Percentiles rank a stretch among this genome's conserved stretches.
These are phyloP conservation scores for Daldinia grandis DNA, from an alignment of 495 filamentous ascomycete species.

Conservation along the genomic window DNA sequence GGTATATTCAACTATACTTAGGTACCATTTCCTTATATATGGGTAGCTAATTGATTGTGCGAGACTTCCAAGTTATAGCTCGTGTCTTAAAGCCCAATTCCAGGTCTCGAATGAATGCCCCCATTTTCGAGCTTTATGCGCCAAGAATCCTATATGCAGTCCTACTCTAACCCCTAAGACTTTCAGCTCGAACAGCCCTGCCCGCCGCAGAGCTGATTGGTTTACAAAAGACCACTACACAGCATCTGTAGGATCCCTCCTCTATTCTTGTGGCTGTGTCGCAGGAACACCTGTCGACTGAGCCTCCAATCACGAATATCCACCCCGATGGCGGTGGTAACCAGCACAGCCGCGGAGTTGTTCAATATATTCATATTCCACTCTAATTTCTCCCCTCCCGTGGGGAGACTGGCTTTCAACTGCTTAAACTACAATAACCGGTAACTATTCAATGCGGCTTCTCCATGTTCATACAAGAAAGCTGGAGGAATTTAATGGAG, in stretches of 20 bases:
- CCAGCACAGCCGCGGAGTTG: neutral
- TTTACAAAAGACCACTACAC: neutral
- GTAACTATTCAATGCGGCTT: conserved; percentile 23
- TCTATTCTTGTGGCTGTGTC: neutral
- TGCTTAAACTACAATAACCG: neutral
- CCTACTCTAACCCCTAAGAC: neutral
- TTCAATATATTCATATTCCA: neutral
- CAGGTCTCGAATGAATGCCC: neutral
- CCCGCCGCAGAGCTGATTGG: neutral
- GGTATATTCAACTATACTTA: too few relatives aligned
- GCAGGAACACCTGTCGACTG: neutral
- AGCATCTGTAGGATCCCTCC: neutral
- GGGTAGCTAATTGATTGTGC: neutral
- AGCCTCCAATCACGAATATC: neutral
- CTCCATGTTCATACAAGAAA: conserved; percentile 28
- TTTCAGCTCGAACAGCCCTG: neutral
- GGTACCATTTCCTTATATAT: too few relatives aligned
- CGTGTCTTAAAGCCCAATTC: neutral
- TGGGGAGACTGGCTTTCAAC: neutral
- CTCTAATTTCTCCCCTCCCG: neutral
- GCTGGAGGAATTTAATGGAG: conserved; percentile 20
- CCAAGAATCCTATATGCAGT: neutral
- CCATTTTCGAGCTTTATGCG: neutral
- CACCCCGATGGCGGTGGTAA: neutral
- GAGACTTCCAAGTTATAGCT: neutral